phyloP scores from a whole-genome alignment of 1,139 yeast genomes.

The Taiozyma onychis region DNA sequence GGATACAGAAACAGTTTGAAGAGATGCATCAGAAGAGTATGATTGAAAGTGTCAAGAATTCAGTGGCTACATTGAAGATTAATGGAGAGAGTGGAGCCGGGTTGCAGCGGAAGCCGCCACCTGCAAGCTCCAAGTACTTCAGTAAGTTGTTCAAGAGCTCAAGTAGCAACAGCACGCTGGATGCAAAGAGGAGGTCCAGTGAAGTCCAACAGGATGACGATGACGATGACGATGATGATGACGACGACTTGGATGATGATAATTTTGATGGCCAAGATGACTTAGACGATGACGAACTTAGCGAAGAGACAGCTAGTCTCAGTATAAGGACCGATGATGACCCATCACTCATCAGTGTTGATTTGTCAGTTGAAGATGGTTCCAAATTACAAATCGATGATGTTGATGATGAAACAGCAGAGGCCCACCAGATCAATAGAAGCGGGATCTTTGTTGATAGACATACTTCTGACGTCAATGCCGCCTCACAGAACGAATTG shows the following conservation, averaged over 20 bases:
- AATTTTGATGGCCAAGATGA: constrained; percentile 14
- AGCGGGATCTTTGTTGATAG: constrained; percentile 22
- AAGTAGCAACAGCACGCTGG: constrained; percentile 12
- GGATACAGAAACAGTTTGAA: not conserved
- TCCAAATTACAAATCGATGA: not conserved
- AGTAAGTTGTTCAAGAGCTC: constrained; percentile 20
- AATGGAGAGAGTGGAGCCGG: not conserved
- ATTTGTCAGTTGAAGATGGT: constrained; percentile 15
- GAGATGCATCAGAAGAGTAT: constrained; percentile 4
- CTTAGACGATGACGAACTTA: constrained; percentile 12
- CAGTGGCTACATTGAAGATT: constrained; percentile 14
- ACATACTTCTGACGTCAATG: constrained; percentile 20
- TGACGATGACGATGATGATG: constrained; percentile 7
- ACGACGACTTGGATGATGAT: constrained; percentile 12
- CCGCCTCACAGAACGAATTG: constrained; percentile 5
- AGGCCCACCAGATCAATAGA: constrained; percentile 6
- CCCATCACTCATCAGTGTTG: constrained; percentile 12
- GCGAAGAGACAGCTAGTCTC: constrained; percentile 8
- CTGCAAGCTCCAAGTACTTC: constrained; percentile 3
- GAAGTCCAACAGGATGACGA: constrained; percentile 1
- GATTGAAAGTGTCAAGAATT: constrained; percentile 10
- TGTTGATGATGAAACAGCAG: constrained; percentile 6
- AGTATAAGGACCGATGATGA: constrained; percentile 5
- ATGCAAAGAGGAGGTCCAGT: not conserved
- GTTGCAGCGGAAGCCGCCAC: not conserved